Conservation (phyloP, 306 rosid genomes). For the Fagus sylvatica region DNA sequence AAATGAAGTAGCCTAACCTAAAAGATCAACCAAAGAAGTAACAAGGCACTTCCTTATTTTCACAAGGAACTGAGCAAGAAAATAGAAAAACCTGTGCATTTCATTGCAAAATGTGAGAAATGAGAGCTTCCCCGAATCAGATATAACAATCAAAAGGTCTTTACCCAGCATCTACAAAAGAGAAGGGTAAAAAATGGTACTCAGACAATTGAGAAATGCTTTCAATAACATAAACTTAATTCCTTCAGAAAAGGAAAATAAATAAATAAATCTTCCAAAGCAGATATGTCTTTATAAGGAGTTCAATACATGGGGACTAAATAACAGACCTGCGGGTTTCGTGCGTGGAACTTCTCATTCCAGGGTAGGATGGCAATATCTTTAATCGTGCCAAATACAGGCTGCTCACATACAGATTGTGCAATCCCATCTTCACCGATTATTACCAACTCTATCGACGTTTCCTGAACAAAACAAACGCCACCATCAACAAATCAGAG, state of each 20-base stretch:
- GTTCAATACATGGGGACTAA: not conserved
- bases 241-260: not conserved
- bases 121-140: slow-evolving; percentile 96
- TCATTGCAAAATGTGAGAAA: slow-evolving; percentile 87
- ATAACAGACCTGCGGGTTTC: slow-evolving; percentile 56
- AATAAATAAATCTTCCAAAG: not conserved
- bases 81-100: slow-evolving; percentile 75
- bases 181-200: slow-evolving; percentile 10
- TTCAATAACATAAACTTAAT: slow-evolving; percentile 6
- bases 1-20: not conserved
- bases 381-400: slow-evolving; percentile 87
- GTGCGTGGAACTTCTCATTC: slow-evolving; percentile 59
- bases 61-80: slow-evolving; percentile 1
- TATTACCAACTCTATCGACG: slow-evolving; percentile 80
- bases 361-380: slow-evolving; percentile 84
- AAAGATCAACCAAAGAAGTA: not conserved
- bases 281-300: not conserved
- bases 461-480: slow-evolving; percentile 54
- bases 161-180: slow-evolving; percentile 69
- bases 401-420: slow-evolving; percentile 85
- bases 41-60: not conserved
- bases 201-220: slow-evolving; percentile 9
- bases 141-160: slow-evolving; percentile 78
- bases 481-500: slow-evolving; percentile 3
- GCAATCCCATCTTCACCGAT: slow-evolving; percentile 77